phyloP scores from a whole-genome alignment of 73 alveolate genomes.

The Symbiodinium natans region DNA sequence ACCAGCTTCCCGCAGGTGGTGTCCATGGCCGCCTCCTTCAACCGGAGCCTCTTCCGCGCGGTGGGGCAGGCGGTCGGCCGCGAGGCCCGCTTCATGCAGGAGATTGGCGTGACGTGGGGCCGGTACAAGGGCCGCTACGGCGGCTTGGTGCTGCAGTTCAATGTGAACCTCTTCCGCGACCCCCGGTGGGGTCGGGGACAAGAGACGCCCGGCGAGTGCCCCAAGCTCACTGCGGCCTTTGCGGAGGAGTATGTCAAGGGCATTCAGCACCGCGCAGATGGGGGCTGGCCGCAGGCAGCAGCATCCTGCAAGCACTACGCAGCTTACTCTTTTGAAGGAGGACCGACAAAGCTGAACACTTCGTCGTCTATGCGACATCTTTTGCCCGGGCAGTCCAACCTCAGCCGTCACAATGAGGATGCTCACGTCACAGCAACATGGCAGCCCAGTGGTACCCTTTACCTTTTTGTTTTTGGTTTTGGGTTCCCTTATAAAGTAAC shows the following conservation, averaged over 20 bases:
- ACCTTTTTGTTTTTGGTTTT: no score
- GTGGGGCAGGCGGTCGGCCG: slow-evolving; percentile 73
- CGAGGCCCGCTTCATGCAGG: slow-evolving; percentile 69
- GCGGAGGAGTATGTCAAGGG: slow-evolving; percentile 12
- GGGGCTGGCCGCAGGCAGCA: background rate
- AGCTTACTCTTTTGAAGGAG: slow-evolving; percentile 89
- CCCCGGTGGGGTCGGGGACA: slow-evolving; percentile 92
- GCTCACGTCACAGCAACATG: no score
- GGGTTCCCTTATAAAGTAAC: no score
- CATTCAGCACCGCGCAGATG: background rate
- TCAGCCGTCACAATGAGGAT: slow-evolving; percentile 78
- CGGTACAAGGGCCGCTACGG: slow-evolving; percentile 45
- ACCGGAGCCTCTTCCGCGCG: slow-evolving; percentile 54
- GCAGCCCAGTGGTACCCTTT: no score
- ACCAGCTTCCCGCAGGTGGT: slow-evolving; percentile 78
- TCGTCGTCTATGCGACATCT: slow-evolving; percentile 21
- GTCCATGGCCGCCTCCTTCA: slow-evolving; percentile 93
- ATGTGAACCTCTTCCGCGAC: slow-evolving; percentile 74
- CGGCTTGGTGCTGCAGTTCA: slow-evolving; percentile 80
- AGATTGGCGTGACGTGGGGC: slow-evolving; percentile 59
- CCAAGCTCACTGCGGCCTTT: slow-evolving; percentile 26
- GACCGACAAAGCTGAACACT: slow-evolving; percentile 69
- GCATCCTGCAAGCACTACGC: slow-evolving; percentile 64
- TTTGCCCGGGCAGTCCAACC: slow-evolving; percentile 63
- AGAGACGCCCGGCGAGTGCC: slow-evolving; percentile 85